These are phyloP conservation scores for Aquanectria penicillioides DNA, from an alignment of 2,329 filamentous ascomycete genomes.

Conservation along the genomic window DNA sequence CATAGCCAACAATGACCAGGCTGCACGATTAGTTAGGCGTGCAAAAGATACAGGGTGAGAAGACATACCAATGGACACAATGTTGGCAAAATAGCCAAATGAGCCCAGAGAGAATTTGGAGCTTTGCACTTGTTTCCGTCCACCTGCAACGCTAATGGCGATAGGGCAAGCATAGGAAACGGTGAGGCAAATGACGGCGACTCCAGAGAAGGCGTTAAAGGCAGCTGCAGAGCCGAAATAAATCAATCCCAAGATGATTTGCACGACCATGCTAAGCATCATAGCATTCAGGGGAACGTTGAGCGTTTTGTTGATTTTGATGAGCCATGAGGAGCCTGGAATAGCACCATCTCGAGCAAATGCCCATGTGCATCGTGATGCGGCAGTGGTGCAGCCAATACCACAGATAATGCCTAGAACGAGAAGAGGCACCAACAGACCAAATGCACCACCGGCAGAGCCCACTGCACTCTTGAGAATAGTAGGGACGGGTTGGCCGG, in stretches of 20 bases:
- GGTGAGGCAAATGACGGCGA: slow-evolving; percentile 75
- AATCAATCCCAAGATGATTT: slow-evolving; percentile 70
- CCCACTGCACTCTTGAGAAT: slow-evolving; percentile 59
- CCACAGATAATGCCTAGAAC: slow-evolving; percentile 73
- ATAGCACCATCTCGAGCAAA: slow-evolving; percentile 76
- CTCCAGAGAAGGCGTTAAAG: slow-evolving; percentile 75
- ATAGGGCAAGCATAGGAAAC: slow-evolving; percentile 74
- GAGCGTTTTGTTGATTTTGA: slow-evolving; percentile 65
- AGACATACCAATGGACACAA: slow-evolving; percentile 65
- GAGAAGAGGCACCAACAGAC: slow-evolving; percentile 69
- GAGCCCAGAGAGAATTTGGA: slow-evolving; percentile 69
- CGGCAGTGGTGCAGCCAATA: slow-evolving; percentile 73
- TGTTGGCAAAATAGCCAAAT: slow-evolving; percentile 69
- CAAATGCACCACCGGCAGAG: slow-evolving; percentile 67
- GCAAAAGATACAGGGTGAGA: background rate
- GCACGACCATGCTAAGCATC: slow-evolving; percentile 73
- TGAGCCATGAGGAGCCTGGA: slow-evolving; percentile 70
- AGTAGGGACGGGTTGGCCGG: background rate
- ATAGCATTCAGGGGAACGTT: slow-evolving; percentile 75
- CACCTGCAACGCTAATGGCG: slow-evolving; percentile 67
- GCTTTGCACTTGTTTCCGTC: slow-evolving; percentile 65
- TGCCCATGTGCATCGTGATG: slow-evolving; percentile 73
- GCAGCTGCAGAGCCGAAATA: slow-evolving; percentile 74
- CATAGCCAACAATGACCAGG: slow-evolving; percentile 7
- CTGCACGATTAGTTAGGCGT: slow-evolving; percentile 7